phyloP scores from a whole-genome alignment of 169 alveolate species.

The Plasmodium vivax region DNA sequence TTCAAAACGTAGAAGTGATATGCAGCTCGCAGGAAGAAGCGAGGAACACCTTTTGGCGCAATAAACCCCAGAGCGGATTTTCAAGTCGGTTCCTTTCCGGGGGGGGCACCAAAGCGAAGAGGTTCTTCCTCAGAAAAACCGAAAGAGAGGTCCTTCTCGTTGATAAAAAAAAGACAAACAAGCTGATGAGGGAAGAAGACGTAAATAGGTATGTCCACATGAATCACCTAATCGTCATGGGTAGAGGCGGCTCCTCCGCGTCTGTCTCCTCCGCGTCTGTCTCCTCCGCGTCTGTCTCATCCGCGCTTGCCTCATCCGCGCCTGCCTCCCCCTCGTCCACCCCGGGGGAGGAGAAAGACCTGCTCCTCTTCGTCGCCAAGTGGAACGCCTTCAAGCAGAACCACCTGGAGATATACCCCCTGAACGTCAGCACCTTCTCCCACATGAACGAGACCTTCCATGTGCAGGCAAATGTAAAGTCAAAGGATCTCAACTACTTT shows the following conservation, averaged over 20 bases:
- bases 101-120: background rate
- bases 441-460: conserved; percentile 28
- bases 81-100: background rate
- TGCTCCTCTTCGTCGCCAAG: conserved; percentile 18
- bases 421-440: conserved; percentile 13
- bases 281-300: background rate
- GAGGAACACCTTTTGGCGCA: background rate
- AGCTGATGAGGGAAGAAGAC: background rate
- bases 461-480: background rate
- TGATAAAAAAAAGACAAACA: conserved; percentile 2
- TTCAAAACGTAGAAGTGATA: conserved; percentile 6
- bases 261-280: background rate
- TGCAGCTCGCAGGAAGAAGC: conserved; percentile 1
- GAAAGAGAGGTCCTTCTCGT: background rate
- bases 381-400: conserved; percentile 25
- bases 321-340: too few relatives aligned
- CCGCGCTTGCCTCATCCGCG: too few relatives aligned
- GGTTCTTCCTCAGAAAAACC: background rate
- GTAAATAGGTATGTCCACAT: conserved; percentile 5
- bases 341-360: background rate
- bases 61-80: background rate
- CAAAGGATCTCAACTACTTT: conserved; percentile 18
- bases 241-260: background rate
- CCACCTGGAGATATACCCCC: conserved; percentile 42
- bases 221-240: conserved; percentile 28